Conservation (phyloP, 1,284 basidiomycete species). For the Apiotrichum domesticum region DNA sequence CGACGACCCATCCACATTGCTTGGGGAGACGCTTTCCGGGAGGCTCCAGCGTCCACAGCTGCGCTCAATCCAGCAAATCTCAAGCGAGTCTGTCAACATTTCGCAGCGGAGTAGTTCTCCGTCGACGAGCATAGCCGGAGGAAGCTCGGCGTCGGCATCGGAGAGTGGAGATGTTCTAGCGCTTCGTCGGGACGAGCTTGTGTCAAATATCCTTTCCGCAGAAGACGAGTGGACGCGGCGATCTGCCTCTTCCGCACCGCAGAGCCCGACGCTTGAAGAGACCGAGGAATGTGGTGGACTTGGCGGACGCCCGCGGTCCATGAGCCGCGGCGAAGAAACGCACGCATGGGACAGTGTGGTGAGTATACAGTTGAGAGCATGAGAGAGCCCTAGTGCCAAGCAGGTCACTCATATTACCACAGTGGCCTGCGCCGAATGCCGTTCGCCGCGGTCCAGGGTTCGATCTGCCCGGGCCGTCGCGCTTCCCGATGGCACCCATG, state of each 20-base stretch:
- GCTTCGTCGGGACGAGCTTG: slow-evolving; percentile 10
- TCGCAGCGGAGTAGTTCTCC: too few species aligned
- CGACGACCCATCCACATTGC: too few species aligned
- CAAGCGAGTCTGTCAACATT: slow-evolving; percentile 22
- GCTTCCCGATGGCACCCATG: slow-evolving; percentile 36
- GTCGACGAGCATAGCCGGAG: neutral
- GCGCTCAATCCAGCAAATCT: slow-evolving; percentile 27
- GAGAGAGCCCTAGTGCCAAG: too few species aligned
- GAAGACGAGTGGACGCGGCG: slow-evolving; percentile 3
- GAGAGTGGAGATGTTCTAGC: slow-evolving; percentile 11
- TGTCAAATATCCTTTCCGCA: slow-evolving; percentile 5
- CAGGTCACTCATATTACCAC: neutral
- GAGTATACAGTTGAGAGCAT: slow-evolving; percentile 11
- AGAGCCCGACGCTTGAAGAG: slow-evolving; percentile 1
- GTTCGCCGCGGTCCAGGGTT: slow-evolving; percentile 8
- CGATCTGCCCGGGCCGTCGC: slow-evolving; percentile 13
- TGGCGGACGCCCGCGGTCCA: neutral
- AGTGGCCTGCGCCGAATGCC: slow-evolving; percentile 38
- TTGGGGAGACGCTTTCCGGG: too few species aligned
- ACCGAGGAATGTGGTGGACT: slow-evolving; percentile 1
- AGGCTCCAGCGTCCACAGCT: slow-evolving; percentile 20
- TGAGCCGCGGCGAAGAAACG: slow-evolving; percentile 10
- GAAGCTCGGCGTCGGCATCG: neutral
- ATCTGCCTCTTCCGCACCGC: neutral
- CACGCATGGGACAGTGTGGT: slow-evolving; percentile 46